Evolutionary conservation across 2,329 filamentous ascomycete species (phyloP).

Genomic region (Cladosporium cucumerinum): DNA sequence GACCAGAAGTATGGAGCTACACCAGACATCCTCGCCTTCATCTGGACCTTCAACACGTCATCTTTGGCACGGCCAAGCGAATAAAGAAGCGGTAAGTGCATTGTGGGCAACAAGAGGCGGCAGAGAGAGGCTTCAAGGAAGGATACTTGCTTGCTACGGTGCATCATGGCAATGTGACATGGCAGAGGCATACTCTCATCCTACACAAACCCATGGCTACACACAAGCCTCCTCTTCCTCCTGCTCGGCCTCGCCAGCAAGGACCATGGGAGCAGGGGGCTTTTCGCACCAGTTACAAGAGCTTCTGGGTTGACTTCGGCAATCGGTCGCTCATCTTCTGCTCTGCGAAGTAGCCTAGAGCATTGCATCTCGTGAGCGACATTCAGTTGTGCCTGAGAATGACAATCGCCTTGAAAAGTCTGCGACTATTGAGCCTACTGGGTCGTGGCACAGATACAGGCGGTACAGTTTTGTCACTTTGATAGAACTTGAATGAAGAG

Average conservation of each 20-base stretch:
- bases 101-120: not conserved
- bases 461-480: constrained; percentile 45
- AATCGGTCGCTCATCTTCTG: constrained; percentile 37
- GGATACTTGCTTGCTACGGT: too few relatives aligned
- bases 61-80: not conserved
- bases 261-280: constrained; percentile 31
- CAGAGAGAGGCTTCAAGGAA: not conserved
- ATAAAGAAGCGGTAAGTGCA: not conserved
- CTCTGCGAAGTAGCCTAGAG: constrained; percentile 28
- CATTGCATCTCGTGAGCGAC: constrained; percentile 10
- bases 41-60: not conserved
- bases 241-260: constrained; percentile 8
- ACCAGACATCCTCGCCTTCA: not conserved
- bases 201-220: not conserved
- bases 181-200: not conserved
- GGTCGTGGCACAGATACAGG: constrained; percentile 67
- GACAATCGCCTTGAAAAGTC: constrained; percentile 55
- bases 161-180: not conserved
- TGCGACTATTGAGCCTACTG: constrained; percentile 56
- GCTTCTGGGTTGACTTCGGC: constrained; percentile 33
- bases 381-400: not conserved
- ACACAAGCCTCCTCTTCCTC: constrained; percentile 31
- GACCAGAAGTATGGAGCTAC: not conserved
- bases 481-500: not conserved
- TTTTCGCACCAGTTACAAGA: constrained; percentile 21